These are phyloP conservation scores for Ascochyta koolunga DNA, from an alignment of 2,329 filamentous ascomycete genomes.

Conservation along the genomic window DNA sequence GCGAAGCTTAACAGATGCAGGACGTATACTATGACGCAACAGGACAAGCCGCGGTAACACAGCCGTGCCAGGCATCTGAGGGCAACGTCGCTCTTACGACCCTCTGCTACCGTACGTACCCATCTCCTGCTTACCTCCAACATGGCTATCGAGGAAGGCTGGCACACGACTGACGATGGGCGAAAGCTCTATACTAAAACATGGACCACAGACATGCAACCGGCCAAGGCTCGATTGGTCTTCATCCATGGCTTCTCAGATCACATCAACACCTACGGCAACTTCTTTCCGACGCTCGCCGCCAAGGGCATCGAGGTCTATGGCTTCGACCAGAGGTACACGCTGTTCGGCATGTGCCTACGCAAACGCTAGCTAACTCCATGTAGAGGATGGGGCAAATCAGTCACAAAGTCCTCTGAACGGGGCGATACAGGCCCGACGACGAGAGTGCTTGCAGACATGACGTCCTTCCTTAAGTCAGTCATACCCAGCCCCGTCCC, in stretches of 20 bases:
- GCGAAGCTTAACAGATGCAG: constrained; percentile 11
- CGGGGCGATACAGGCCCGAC: constrained; percentile 78
- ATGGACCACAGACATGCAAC: constrained; percentile 61
- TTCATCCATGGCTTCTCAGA: constrained; percentile 89
- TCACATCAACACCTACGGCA: constrained; percentile 71
- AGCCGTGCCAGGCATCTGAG: neutral
- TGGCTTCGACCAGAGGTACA: constrained; percentile 76
- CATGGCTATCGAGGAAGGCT: constrained; percentile 58
- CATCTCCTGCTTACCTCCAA: neutral
- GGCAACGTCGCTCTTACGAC: too few species aligned
- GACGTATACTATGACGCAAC: constrained; percentile 13
- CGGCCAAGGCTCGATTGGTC: constrained; percentile 72
- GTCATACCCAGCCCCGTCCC: constrained; percentile 63
- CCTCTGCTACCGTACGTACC: neutral
- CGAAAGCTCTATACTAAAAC: constrained; percentile 65
- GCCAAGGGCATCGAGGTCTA: constrained; percentile 75
- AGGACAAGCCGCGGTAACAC: constrained; percentile 7
- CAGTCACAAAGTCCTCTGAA: constrained; percentile 65
- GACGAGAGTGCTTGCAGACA: constrained; percentile 73
- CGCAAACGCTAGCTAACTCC: constrained; percentile 15
- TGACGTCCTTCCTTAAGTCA: constrained; percentile 73
- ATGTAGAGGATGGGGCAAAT: constrained; percentile 78
- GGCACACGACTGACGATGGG: constrained; percentile 59
- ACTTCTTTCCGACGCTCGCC: constrained; percentile 74
- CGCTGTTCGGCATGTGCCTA: neutral